Percentiles rank a stretch among this genome's conserved stretches.
phyloP scores from a whole-genome alignment of 129 eudicot genomes.

The Pseudognaphalium luteoalbum region DNA sequence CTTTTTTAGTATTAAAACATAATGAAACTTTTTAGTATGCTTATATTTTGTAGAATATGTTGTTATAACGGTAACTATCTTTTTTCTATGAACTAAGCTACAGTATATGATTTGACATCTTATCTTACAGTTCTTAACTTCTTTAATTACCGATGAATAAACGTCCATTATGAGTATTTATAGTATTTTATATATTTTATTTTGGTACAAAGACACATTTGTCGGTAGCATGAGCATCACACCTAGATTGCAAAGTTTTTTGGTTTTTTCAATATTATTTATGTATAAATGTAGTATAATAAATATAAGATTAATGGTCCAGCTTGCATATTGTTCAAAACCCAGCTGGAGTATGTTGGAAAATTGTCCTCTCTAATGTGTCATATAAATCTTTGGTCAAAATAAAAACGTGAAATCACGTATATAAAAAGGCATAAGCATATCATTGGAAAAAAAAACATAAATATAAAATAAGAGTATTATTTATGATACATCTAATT shows the following conservation, averaged over 20 bases:
- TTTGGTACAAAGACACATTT: constrained; percentile 5
- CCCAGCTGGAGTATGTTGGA: constrained; percentile 33
- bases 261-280: neutral
- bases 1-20: too few species aligned
- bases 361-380: constrained; percentile 28
- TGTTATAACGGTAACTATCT: neutral
- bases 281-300: neutral
- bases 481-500: too few species aligned
- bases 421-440: neutral
- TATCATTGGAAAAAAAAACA: too few species aligned
- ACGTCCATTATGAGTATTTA: neutral
- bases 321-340: constrained; percentile 26
- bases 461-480: neutral
- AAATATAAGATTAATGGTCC: constrained; percentile 25
- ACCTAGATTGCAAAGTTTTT: constrained; percentile 11
- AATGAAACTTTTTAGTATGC: too few species aligned
- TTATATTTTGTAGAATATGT: too few species aligned
- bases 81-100: neutral
- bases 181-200: neutral
- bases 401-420: neutral
- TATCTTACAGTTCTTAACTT: too few species aligned
- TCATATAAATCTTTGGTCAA: constrained; percentile 13
- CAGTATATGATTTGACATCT: too few species aligned
- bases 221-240: constrained; percentile 22
- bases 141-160: neutral